Evolutionary conservation across 108 stramenopile species (phyloP), one percentile per base, ranked within the genome.

Genomic region (Cyclostephanos invisitatus): DNA sequence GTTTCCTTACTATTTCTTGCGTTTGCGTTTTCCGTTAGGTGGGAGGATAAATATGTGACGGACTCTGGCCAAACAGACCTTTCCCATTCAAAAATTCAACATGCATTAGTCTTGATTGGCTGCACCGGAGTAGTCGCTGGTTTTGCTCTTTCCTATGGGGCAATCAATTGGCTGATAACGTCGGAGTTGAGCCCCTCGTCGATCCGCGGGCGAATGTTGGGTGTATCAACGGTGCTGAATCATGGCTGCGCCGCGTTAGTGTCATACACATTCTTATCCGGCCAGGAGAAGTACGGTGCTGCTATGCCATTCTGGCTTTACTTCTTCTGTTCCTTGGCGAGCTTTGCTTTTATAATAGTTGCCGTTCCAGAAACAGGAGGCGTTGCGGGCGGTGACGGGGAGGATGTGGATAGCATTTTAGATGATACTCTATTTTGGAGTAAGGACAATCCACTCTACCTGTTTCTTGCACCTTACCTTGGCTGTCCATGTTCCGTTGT

Each of bases 141-240:
- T 0, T 86, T 85, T 62, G 75, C 84, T 22, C 58, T 85, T 14
- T 83, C 84, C 11, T 86, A 85, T 54, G 85, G 84, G 22, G 84
- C 85, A 11, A 72, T 86, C 22, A 85, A 83, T 11, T 86, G 85
- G 85, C 50, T 86, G 24, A 28, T 86, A n/a, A 77, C 71, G 5
- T 64, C 83, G 7, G 85, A 86, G 62, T 67, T 86, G 68, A 84
- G 83, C 50, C 85, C 84, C 1, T 49, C 80, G 2, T 80, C 82
- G 21, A 72, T 85, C 37, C 74, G 85, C 22, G 85, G 85, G 47
- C 58, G 84, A 11, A 83, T 85, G 64, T 60, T 86, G 17, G 85
- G 85, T 10, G 68, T 78, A 64, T 77, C 67, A 35, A 55, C 77
- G 15, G 70, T 82, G 10, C 67, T 78, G 7, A 82, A 72, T 15